Evolutionary conservation across 768 basidiomycete species (phyloP).

Genomic region (Rhodotorula graminis): DNA sequence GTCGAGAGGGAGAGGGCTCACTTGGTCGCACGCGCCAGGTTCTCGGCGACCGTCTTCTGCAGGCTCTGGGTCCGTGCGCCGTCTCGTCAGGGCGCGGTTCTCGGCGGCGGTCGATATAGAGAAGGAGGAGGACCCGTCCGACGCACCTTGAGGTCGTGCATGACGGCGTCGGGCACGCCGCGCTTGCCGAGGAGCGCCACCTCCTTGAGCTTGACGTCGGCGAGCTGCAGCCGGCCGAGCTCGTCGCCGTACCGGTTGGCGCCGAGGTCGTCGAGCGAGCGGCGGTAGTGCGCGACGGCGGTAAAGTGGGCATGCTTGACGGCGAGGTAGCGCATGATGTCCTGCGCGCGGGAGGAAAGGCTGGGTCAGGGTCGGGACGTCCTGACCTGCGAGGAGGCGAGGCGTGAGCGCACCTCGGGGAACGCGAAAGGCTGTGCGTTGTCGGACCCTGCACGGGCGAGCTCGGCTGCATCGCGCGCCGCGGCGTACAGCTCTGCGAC

Average conservation of each 20-base stretch:
- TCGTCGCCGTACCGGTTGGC: slow-evolving; percentile 71
- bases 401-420: neutral
- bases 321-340: slow-evolving; percentile 74
- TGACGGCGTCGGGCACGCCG: slow-evolving; percentile 60
- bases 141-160: slow-evolving; percentile 72
- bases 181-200: slow-evolving; percentile 67
- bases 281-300: slow-evolving; percentile 81
- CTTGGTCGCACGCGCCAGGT: slow-evolving; percentile 59
- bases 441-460: neutral
- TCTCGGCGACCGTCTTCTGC: slow-evolving; percentile 63
- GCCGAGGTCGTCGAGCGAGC: slow-evolving; percentile 79
- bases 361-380: no score
- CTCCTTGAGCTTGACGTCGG: slow-evolving; percentile 63
- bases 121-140: no score
- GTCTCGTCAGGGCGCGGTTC: neutral
- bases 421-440: neutral
- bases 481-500: slow-evolving; percentile 63
- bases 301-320: slow-evolving; percentile 79
- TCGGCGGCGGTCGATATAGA: neutral
- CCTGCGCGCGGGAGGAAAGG: slow-evolving; percentile 55
- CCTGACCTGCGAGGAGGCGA: no score
- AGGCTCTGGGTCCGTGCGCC: slow-evolving; percentile 60
- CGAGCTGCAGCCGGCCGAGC: slow-evolving; percentile 68
- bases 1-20: neutral
- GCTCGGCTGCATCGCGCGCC: slow-evolving; percentile 44